Conservation (phyloP, 257 asterid species). For the Prunella vulgaris region DNA sequence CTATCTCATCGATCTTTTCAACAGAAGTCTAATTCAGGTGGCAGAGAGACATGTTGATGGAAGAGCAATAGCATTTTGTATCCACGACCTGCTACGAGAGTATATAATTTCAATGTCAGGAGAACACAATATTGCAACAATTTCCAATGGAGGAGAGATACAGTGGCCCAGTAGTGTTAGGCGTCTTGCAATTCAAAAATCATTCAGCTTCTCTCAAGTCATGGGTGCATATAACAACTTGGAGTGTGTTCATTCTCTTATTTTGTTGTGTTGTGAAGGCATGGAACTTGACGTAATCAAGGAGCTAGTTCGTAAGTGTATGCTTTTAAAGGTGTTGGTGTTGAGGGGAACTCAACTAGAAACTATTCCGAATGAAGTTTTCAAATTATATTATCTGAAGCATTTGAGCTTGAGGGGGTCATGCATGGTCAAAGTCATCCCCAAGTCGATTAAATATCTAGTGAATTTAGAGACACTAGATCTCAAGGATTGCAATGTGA, state of each 20-base stretch:
- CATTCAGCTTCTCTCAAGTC: background rate
- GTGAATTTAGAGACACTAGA: background rate
- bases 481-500: background rate
- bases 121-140: conserved; percentile 1
- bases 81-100: conserved; percentile 7
- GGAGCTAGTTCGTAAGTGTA: background rate
- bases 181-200: background rate
- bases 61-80: background rate
- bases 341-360: conserved; percentile 4
- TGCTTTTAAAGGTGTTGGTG: conserved; percentile 20
- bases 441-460: background rate
- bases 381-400: background rate
- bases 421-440: background rate
- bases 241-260: background rate
- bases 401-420: background rate
- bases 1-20: conserved; percentile 24
- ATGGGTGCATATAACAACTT: background rate
- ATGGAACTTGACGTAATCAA: background rate
- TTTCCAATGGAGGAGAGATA: background rate
- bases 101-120: background rate
- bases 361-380: background rate
- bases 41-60: background rate
- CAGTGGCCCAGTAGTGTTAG: background rate
- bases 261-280: background rate
- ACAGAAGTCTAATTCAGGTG: conserved; percentile 30